These are phyloP conservation scores for Crithidia bombi DNA, from an alignment of 208 protist genomes.

Conservation along the genomic window DNA sequence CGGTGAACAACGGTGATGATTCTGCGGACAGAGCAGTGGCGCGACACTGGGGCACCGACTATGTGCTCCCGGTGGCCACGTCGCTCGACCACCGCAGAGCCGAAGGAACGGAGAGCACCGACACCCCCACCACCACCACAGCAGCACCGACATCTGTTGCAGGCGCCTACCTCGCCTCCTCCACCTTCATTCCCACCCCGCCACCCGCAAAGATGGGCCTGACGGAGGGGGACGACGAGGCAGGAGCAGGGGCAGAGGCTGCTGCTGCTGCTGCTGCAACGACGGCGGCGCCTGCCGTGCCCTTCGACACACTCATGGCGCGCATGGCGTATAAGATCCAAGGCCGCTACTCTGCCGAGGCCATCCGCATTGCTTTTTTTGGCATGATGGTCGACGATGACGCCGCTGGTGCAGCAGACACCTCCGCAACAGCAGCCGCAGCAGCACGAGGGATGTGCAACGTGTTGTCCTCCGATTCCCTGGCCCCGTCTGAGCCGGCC, in stretches of 20 bases:
- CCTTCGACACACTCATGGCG: constrained; percentile 75
- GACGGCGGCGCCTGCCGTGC: constrained; percentile 32
- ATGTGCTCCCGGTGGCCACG: neutral
- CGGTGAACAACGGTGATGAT: neutral
- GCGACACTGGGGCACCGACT: neutral
- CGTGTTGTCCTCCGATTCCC: constrained; percentile 25
- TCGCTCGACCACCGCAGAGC: neutral
- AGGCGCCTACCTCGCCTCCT: neutral
- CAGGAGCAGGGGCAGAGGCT: neutral
- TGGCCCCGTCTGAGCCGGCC: constrained; percentile 22
- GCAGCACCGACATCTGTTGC: neutral
- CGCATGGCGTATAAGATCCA: constrained; percentile 79
- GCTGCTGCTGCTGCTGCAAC: neutral
- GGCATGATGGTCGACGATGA: constrained; percentile 49
- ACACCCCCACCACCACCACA: neutral
- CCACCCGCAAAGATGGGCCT: neutral
- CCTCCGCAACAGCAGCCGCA: neutral
- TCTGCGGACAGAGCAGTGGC: neutral
- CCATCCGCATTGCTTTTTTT: constrained; percentile 69
- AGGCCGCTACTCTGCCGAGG: constrained; percentile 67
- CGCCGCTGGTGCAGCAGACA: constrained; percentile 13
- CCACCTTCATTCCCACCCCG: neutral
- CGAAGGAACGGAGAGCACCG: neutral
- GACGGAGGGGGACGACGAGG: constrained; percentile 19
- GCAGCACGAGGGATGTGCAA: constrained; percentile 10